Evolutionary conservation across 1,139 yeast species (phyloP), one percentile per base, ranked within the genome.

Genomic region (Saccharomycopsis hybrid): DNA sequence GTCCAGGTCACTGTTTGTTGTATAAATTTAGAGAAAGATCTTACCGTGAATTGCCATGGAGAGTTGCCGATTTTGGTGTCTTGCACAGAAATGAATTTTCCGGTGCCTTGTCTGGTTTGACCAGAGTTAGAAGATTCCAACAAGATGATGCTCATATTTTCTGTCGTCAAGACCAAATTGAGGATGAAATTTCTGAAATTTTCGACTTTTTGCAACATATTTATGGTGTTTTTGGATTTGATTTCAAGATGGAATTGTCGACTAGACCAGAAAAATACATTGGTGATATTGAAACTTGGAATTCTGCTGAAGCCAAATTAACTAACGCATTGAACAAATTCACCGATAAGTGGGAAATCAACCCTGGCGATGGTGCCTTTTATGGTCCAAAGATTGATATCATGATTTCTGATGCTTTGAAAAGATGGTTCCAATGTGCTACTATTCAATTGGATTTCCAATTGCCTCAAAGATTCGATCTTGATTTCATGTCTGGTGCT

Each of bases 111-210:
- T 72, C 85, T 33, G 97, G 97, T 31, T 79, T 92, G 63, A 92
- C 97, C 47, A 80, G 98, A 68, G 97, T 92, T 42, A 84, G 98
- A 69, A 78, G 97, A 69, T 92, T 92, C 80, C 98, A 92, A 69
- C 98, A 92, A 71, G 98, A 92, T 69, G 98, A 92, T 70, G 97
- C 96, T 43, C 98, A 92, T 65, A 92, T 92, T 56, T 92, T 92
- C 80, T 92, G 97, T 74, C 81, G 88, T 46, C 80, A 78, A 57
- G 92, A 85, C 52, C 97, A 92, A 72, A 86, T 92, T 58, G 89
- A 80, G 59, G 67, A 69, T 36, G 98, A 92, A 70, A 89, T 92
- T 58, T 76, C 78, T 48, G 82, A 81, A 50, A 82, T 85, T 41
- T 82, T 92, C 60, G 86, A 85, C 60, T 83, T 92, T 70, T 77